Base-by-base conservation (phyloP, 139 green algal genomes). In the Yamagishiella unicocca region DNA sequence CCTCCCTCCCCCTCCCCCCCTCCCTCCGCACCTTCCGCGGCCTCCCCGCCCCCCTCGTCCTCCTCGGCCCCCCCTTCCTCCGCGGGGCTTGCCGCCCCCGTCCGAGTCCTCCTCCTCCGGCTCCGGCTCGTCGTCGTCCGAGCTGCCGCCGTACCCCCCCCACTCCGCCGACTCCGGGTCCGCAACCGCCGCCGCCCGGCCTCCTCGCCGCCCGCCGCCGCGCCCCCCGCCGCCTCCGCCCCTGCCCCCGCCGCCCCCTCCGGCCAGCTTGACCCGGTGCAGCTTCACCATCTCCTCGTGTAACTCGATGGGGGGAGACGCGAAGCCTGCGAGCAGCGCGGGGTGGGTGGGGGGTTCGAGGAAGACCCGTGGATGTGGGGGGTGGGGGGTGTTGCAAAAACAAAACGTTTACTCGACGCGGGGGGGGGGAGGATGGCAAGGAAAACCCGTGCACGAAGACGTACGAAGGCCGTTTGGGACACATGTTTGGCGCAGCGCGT, bases 251-350 rank as follows among this genome's bases (percentile, higher is more conserved):
- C 67, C 54, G 31, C 43, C 82, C 8, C 38, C 46, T 4, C 27
- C 67, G 2, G 58, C 66, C 7, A 42, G 21, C 82, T 72, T 37
- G 43, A 90, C 46, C 24, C 62, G 76, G 66, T 89, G 77, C 78
- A 92, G 82, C 81, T 74, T 73, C 10, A 85, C 58, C 76, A 88
- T 87, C 68, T 91, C 87, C 33, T 93, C 73, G 50, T 95, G 91
- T 29, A 97, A 89, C 42, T 92, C 80, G 54, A 97, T 92, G 3
- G 94, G 91, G 3, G 92, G 78, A 1, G 93, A 96, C 33, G 64
- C 84, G 78, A 96, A 89, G 55, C 87, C 87, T 92, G 85, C 33
- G 58, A 19, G 66, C 3, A 17, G n/a, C 35, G n/a, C 2, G 64
- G n/a, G n/a, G n/a, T n/a, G n/a, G n/a, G n/a, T n/a, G n/a, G n/a